Percentiles rank a stretch among this genome's conserved stretches.
phyloP scores from a whole-genome alignment of 2,329 filamentous ascomycete species.

The Xylariaceae sp. region DNA sequence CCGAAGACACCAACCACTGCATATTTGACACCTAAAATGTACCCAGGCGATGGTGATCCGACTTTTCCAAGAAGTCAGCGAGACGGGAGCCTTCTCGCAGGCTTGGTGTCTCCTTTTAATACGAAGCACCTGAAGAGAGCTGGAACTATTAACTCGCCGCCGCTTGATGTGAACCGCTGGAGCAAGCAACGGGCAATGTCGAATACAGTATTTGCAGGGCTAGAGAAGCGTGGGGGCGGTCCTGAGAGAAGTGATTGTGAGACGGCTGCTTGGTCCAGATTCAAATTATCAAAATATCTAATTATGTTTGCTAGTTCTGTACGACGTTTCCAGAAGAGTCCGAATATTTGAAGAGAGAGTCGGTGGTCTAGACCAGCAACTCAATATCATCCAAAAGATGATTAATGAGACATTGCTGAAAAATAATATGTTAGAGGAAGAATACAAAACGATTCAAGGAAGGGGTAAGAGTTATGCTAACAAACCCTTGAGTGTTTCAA shows the following conservation, averaged over 20 bases:
- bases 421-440: constrained; percentile 1
- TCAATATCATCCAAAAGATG: constrained; percentile 12
- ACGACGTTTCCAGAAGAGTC: constrained; percentile 3
- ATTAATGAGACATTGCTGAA: constrained; percentile 11
- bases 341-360: constrained; percentile 8
- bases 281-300: no score
- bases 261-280: not conserved
- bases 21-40: constrained; percentile 3
- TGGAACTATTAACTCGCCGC: not conserved
- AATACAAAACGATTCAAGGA: not conserved
- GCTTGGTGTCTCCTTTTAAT: not conserved
- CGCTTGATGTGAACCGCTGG: not conserved
- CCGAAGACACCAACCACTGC: constrained; percentile 1
- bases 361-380: constrained; percentile 8
- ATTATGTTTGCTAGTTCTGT: constrained; percentile 5
- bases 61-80: not conserved
- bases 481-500: not conserved
- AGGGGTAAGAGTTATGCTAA: constrained; percentile 1
- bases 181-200: not conserved
- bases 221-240: not conserved
- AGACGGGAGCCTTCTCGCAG: not conserved
- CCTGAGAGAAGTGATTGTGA: not conserved
- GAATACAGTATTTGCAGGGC: not conserved
- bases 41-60: not conserved
- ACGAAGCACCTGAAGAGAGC: not conserved